Evolutionary conservation across 441 rosid species (phyloP).

Genomic region (Manihot esculenta): DNA sequence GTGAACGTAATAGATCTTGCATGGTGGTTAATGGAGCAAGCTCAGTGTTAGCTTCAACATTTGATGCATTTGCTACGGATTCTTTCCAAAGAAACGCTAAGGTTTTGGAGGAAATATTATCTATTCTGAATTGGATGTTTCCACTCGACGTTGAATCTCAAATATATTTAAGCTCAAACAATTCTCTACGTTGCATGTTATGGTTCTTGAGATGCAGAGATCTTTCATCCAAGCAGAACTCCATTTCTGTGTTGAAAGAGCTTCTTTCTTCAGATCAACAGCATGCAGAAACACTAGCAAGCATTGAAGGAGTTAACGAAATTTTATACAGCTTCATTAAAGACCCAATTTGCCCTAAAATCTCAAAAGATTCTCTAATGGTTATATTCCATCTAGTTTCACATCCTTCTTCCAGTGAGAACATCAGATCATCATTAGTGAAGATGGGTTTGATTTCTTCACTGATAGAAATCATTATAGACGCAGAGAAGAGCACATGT

Average conservation of each 20-base stretch:
- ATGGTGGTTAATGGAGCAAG: slow-evolving; percentile 27
- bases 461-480: slow-evolving; percentile 32
- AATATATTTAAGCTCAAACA: slow-evolving; percentile 23
- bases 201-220: slow-evolving; percentile 30
- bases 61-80: slow-evolving; percentile 32
- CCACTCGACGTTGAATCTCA: slow-evolving; percentile 34
- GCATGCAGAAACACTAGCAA: slow-evolving; percentile 18
- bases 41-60: slow-evolving; percentile 29
- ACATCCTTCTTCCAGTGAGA: neutral
- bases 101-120: slow-evolving; percentile 35
- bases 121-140: slow-evolving; percentile 34
- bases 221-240: slow-evolving; percentile 26
- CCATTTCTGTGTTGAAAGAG: slow-evolving; percentile 35
- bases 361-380: slow-evolving; percentile 42
- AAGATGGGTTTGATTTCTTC: slow-evolving; percentile 36
- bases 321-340: slow-evolving; percentile 28
- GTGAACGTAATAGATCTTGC: slow-evolving; percentile 44
- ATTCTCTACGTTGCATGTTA: slow-evolving; percentile 35
- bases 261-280: slow-evolving; percentile 26
- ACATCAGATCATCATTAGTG: slow-evolving; percentile 23
- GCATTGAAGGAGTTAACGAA: slow-evolving; percentile 28
- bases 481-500: slow-evolving; percentile 32
- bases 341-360: slow-evolving; percentile 31
- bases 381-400: slow-evolving; percentile 36
- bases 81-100: slow-evolving; percentile 21